Evolutionary conservation across 2,329 filamentous ascomycete genomes (phyloP).

Genomic region (Acarospora socialis): DNA sequence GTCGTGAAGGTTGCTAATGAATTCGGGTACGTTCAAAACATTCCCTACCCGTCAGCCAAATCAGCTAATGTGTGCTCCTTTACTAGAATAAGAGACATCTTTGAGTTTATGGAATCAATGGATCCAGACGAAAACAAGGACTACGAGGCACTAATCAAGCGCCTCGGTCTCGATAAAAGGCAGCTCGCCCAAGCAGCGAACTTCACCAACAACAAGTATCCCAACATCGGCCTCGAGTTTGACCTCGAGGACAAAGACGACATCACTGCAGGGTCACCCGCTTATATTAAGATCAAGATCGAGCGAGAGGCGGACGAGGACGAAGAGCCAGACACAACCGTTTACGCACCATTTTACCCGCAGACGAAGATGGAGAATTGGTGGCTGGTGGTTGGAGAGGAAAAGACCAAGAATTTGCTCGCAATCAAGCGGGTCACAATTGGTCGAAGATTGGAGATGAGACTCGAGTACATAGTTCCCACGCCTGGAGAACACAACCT

Average conservation of each 20-base stretch:
- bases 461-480: conserved; percentile 77
- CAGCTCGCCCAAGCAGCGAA: conserved; percentile 80
- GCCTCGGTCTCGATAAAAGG: conserved; percentile 61
- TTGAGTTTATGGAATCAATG: conserved; percentile 98
- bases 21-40: conserved; percentile 51
- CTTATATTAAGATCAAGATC: conserved; percentile 72
- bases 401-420: conserved; percentile 71
- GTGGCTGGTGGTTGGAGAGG: conserved; percentile 95
- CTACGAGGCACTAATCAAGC: conserved; percentile 62
- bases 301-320: conserved; percentile 68
- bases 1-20: conserved; percentile 71
- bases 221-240: conserved; percentile 84
- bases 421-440: conserved; percentile 93
- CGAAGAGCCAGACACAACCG: conserved; percentile 62
- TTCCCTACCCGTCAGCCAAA: no score
- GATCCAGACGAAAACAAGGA: conserved; percentile 83
- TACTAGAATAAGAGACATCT: conserved; percentile 71
- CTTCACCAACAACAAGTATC: conserved; percentile 94
- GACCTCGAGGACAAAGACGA: conserved; percentile 68
- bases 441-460: conserved; percentile 59
- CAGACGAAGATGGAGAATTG: conserved; percentile 89
- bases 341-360: conserved; percentile 93
- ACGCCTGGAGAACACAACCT: conserved; percentile 71
- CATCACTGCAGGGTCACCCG: conserved; percentile 64
- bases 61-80: conserved; percentile 1